A percentile compares a stretch with the other conserved stretches of the same genome.
Evolutionary conservation across 805 yeast genomes (phyloP).

Genomic region (Zygoascus tannicola): DNA sequence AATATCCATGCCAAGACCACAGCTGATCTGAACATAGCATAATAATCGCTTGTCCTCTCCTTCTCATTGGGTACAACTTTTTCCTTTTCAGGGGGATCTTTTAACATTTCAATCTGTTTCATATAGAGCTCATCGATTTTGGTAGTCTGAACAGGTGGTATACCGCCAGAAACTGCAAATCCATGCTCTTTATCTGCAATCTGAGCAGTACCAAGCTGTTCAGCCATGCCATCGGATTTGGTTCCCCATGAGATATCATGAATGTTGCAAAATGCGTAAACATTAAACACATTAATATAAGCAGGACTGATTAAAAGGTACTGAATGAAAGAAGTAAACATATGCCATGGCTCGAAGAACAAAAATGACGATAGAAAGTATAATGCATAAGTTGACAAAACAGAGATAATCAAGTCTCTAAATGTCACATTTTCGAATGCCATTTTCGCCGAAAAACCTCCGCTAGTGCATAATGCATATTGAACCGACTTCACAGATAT

Average conservation of each 20-base stretch:
- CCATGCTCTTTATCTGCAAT: constrained; percentile 52
- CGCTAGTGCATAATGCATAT: constrained; percentile 38
- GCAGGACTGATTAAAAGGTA: constrained; percentile 30
- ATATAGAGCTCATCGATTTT: constrained; percentile 72
- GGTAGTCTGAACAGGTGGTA: constrained; percentile 53
- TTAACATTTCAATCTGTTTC: constrained; percentile 51
- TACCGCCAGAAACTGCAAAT: constrained; percentile 29
- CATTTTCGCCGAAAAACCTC: constrained; percentile 33
- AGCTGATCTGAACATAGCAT: constrained; percentile 80
- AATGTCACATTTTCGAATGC: constrained; percentile 62
- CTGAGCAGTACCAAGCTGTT: constrained; percentile 78
- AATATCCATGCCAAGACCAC: constrained; percentile 87
- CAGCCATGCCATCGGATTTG: constrained; percentile 62
- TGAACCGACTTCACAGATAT: constrained; percentile 68
- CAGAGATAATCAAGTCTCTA: constrained; percentile 79
- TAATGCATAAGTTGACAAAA: constrained; percentile 72
- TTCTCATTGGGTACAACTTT: constrained; percentile 29
- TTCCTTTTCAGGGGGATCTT: constrained; percentile 27
- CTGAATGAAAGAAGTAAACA: constrained; percentile 50
- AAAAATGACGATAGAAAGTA: constrained; percentile 71
- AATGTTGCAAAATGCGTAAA: constrained; percentile 87
- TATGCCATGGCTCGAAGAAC: constrained; percentile 86
- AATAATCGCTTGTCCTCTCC: constrained; percentile 67
- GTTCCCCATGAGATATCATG: constrained; percentile 99
- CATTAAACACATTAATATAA: constrained; percentile 42